A percentile compares a stretch with the other conserved stretches of the same genome.
phyloP scores from a whole-genome alignment of 1,284 basidiomycete species.

The Ceratobasidium sp. region DNA sequence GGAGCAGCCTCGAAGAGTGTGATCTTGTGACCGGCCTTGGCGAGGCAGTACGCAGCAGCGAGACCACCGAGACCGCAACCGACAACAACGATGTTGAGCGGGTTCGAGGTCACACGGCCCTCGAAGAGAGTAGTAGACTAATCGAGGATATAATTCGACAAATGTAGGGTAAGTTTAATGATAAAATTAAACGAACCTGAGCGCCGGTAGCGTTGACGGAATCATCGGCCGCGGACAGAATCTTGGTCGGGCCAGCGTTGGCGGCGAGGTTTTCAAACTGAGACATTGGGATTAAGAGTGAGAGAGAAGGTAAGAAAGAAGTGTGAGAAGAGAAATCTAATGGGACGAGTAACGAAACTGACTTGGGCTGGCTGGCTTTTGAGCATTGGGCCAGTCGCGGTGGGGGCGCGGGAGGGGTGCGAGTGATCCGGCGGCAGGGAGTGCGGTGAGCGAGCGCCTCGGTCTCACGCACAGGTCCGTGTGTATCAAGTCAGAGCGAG shows the following conservation, averaged over 20 bases:
- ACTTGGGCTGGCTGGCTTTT: slow-evolving; percentile 5
- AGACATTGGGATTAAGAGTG: not conserved
- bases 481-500: slow-evolving; percentile 1
- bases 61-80: slow-evolving; percentile 67
- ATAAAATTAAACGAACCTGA: slow-evolving; percentile 22
- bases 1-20: slow-evolving; percentile 64
- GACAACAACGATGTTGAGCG: slow-evolving; percentile 64
- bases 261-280: slow-evolving; percentile 3
- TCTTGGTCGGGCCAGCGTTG: not conserved
- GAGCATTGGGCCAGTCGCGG: not conserved
- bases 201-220: slow-evolving; percentile 21
- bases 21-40: slow-evolving; percentile 64
- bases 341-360: slow-evolving; percentile 30
- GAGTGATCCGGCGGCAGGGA: slow-evolving; percentile 29
- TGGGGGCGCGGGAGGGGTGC: slow-evolving; percentile 35
- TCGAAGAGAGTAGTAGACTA: slow-evolving; percentile 46
- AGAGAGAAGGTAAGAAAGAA: slow-evolving; percentile 2
- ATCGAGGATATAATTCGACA: not conserved
- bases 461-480: slow-evolving; percentile 43
- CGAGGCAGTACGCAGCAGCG: slow-evolving; percentile 63
- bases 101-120: slow-evolving; percentile 54
- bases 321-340: slow-evolving; percentile 34
- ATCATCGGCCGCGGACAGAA: slow-evolving; percentile 17
- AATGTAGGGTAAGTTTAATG: not conserved
- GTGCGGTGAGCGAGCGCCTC: slow-evolving; percentile 40